Conservation (phyloP, 768 basidiomycete species). For the Termitomyces sp. region DNA sequence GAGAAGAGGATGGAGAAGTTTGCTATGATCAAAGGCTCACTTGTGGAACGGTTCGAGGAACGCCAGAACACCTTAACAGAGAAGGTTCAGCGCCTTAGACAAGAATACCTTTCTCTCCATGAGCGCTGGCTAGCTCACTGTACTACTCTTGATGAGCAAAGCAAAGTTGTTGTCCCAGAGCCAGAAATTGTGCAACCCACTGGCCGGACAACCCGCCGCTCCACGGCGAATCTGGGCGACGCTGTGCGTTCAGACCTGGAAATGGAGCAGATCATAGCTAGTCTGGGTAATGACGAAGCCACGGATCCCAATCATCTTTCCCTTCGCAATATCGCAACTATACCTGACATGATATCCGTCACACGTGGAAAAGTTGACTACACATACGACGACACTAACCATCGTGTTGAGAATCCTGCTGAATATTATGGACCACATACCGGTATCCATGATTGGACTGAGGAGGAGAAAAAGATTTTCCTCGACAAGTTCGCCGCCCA, state of each 20-base stretch:
- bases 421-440: constrained; percentile 74
- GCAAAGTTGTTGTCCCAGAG: constrained; percentile 40
- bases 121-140: constrained; percentile 75
- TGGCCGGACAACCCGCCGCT: constrained; percentile 69
- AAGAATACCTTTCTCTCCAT: constrained; percentile 68
- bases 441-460: constrained; percentile 85
- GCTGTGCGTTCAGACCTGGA: constrained; percentile 93
- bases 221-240: constrained; percentile 72
- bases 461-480: constrained; percentile 77
- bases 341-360: constrained; percentile 89
- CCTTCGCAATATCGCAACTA: constrained; percentile 74
- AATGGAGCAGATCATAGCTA: constrained; percentile 97
- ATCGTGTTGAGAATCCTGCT: constrained; percentile 69
- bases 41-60: constrained; percentile 52
- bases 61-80: constrained; percentile 46
- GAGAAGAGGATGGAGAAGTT: constrained; percentile 34
- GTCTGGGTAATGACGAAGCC: constrained; percentile 85
- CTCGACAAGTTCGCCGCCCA: constrained; percentile 76
- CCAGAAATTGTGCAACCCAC: constrained; percentile 34
- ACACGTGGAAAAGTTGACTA: constrained; percentile 56
- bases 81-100: constrained; percentile 55
- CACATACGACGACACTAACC: constrained; percentile 82
- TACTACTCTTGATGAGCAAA: constrained; percentile 58
- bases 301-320: constrained; percentile 93
- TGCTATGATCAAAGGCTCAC: constrained; percentile 38